phyloP scores from a whole-genome alignment of 2,329 filamentous ascomycete genomes.

The Fusarium solani-melongenae region DNA sequence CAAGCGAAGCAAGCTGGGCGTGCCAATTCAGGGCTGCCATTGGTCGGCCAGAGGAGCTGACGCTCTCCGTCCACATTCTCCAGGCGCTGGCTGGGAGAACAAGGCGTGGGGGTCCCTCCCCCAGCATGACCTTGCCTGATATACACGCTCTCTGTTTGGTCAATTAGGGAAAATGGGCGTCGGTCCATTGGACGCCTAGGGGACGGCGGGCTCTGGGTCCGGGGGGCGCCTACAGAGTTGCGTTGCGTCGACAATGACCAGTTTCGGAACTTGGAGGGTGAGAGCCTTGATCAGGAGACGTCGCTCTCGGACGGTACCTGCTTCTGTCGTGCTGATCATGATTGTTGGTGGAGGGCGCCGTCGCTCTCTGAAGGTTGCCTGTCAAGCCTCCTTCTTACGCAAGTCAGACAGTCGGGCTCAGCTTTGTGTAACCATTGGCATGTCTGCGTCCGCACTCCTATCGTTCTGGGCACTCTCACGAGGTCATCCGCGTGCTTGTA shows the following conservation, averaged over 20 bases:
- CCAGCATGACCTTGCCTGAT: background rate
- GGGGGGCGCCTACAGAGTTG: constrained; percentile 3
- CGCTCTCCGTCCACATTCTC: background rate
- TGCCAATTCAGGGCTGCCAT: constrained; percentile 32
- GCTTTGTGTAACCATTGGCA: constrained; percentile 6
- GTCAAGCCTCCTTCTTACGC: constrained; percentile 7
- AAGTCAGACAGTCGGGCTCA: background rate
- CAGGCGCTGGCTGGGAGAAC: background rate
- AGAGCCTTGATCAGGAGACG: constrained; percentile 35
- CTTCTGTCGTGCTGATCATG: constrained; percentile 31
- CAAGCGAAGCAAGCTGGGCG: constrained; percentile 10
- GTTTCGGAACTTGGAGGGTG: constrained; percentile 13
- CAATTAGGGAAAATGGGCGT: constrained; percentile 3
- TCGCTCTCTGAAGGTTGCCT: background rate
- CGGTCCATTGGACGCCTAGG: constrained; percentile 10
- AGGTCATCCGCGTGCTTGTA: background rate
- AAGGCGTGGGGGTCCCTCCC: constrained; percentile 30
- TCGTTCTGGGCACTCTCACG: background rate
- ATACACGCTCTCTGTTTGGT: constrained; percentile 5
- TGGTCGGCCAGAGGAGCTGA: constrained; percentile 18
- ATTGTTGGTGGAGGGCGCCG: constrained; percentile 26
- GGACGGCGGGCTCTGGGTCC: background rate
- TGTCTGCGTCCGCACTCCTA: background rate
- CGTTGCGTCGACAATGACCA: constrained; percentile 2
- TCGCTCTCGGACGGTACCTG: constrained; percentile 40